A percentile compares a stretch with the other conserved stretches of the same genome.
phyloP scores from a whole-genome alignment of 345 rosid genomes.

The Dipteronia dyeriana region DNA sequence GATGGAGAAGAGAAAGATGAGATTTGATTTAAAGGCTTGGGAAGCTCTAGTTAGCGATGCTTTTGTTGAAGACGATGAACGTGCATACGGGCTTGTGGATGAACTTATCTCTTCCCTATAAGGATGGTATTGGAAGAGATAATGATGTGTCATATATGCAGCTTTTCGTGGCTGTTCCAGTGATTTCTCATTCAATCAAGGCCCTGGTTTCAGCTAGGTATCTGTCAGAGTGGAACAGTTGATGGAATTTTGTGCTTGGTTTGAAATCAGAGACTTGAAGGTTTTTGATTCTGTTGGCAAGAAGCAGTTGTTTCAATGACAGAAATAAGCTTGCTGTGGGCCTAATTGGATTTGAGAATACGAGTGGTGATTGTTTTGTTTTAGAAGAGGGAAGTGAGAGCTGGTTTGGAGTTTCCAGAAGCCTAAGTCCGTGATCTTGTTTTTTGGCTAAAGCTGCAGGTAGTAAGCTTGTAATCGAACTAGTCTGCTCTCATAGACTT shows the following conservation, averaged over 20 bases:
- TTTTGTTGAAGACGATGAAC: conserved; percentile 33
- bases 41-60: conserved; percentile 46
- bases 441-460: neutral
- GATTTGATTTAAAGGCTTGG: conserved; percentile 54
- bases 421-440: neutral
- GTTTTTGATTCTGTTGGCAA: neutral
- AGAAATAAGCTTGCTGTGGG: neutral
- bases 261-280: neutral
- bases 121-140: too few species aligned
- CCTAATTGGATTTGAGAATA: too few species aligned
- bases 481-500: neutral
- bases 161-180: neutral
- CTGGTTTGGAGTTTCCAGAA: neutral
- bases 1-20: conserved; percentile 66
- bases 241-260: neutral
- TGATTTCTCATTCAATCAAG: neutral
- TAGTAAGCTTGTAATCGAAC: neutral
- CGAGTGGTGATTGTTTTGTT: neutral
- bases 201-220: neutral
- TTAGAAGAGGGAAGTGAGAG: neutral
- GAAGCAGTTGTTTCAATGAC: neutral
- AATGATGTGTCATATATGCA: neutral
- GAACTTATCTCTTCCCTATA: conserved; percentile 29
- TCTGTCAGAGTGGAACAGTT: neutral
- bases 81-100: conserved; percentile 40